Evolutionary conservation across 2,329 filamentous ascomycete species (phyloP).

Genomic region (Trichoderma sp.): DNA sequence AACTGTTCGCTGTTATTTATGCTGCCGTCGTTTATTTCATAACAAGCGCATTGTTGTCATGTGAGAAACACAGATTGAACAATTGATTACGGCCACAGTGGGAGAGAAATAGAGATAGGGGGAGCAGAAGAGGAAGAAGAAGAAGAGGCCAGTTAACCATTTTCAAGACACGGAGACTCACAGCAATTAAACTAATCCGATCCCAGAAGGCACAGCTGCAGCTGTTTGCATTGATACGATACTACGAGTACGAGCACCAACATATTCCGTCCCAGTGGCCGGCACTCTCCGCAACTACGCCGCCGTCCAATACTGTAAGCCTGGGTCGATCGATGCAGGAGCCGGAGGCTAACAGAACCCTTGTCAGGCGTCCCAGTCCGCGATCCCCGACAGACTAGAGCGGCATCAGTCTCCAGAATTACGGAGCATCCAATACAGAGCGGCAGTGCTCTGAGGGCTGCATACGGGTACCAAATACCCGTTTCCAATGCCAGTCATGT

Average conservation of each 20-base stretch:
- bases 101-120: background rate
- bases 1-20: background rate
- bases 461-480: background rate
- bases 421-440: background rate
- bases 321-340: constrained; percentile 3
- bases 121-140: background rate
- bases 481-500: background rate
- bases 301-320: background rate
- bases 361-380: background rate
- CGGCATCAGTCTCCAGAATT: background rate
- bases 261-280: background rate
- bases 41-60: background rate
- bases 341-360: background rate
- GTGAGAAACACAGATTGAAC: background rate
- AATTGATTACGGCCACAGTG: background rate
- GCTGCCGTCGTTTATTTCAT: background rate
- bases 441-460: background rate
- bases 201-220: background rate
- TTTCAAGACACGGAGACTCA: background rate
- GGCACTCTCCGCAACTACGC: background rate
- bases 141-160: background rate
- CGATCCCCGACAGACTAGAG: background rate
- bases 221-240: background rate
- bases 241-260: background rate
- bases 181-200: background rate